These are phyloP conservation scores for Sporobolomyces pararoseus DNA, from an alignment of 768 basidiomycete species.

Conservation along the genomic window DNA sequence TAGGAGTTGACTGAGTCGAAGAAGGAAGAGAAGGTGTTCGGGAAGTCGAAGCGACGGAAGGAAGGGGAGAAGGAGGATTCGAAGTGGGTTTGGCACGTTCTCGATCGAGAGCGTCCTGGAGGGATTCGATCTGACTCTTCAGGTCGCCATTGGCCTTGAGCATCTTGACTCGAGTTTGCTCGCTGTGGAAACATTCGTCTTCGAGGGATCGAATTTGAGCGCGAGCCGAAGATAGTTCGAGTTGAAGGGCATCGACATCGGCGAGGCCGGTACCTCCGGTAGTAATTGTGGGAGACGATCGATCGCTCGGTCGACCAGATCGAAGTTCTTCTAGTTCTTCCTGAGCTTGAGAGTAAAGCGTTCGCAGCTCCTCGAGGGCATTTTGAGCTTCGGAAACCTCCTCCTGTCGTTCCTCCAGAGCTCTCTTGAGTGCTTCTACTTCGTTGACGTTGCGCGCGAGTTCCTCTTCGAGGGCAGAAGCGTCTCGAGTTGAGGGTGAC, in stretches of 20 bases:
- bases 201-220: slow-evolving; percentile 75
- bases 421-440: slow-evolving; percentile 12
- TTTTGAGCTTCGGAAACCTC: slow-evolving; percentile 46
- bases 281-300: background rate
- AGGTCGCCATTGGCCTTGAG: slow-evolving; percentile 40
- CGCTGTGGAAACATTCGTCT: slow-evolving; percentile 66
- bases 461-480: slow-evolving; percentile 16
- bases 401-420: slow-evolving; percentile 43
- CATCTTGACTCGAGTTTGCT: slow-evolving; percentile 59
- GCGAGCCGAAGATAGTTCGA: slow-evolving; percentile 75
- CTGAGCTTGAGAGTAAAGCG: slow-evolving; percentile 8
- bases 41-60: background rate
- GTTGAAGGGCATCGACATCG: slow-evolving; percentile 58
- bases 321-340: slow-evolving; percentile 26
- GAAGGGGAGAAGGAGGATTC: background rate
- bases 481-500: background rate
- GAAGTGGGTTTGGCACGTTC: slow-evolving; percentile 14
- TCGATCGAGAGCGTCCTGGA: slow-evolving; percentile 36
- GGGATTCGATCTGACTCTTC: slow-evolving; percentile 38
- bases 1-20: background rate
- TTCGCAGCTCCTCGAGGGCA: slow-evolving; percentile 26
- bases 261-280: background rate
- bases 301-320: background rate
- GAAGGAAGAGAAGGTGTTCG: background rate
- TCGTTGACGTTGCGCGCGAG: slow-evolving; percentile 22